Evolutionary conservation across 257 asterid species (phyloP), one percentile per base, ranked within the genome.

Genomic region (Ballota nigra): DNA sequence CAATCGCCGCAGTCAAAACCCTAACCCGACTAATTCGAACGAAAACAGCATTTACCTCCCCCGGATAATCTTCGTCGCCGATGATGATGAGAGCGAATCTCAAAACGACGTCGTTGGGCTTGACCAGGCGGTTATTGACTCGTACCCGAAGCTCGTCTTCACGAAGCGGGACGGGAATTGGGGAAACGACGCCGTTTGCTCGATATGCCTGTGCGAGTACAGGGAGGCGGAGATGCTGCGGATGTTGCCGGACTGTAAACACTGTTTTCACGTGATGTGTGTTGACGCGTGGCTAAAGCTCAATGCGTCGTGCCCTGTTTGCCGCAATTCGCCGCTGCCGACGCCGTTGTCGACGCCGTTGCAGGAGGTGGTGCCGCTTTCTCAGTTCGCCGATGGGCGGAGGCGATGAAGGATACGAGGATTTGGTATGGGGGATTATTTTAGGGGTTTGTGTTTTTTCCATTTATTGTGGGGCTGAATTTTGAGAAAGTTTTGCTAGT

Each of bases 361-460:
- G 83, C 91, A 91, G 78, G 99, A 95, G 82, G 99, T 92, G 72
- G 97, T 92, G 78, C 99, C 99, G 71, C 96, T 95, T 0, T 89
- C 99, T 2, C 99, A 84, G 60, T 94, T 82, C 75, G 73, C 97
- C 65, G 98, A 86, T 59, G 98, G 98, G 38, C 88, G 98, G 82
- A 80, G 94, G 40, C 73, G 71, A 2, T 85, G 81, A 86, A 2
- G 29, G 40, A 45, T 59, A 67, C 75, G 43, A n/a, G 53, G 10
- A 15, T 45, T 70, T 70, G 64, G 63, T 4, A 33, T 47, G 19
- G n/a, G 10, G 43, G 16, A 22, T 43, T 19, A 1, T 23, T 61
- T n/a, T n/a, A 8, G 1, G 76, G 80, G 73, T 63, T 20, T 3
- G 26, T 9, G 83, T 41, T 40, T 3, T 52, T 69, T 64, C 8